A percentile compares a stretch with the other conserved stretches of the same genome.
These are phyloP conservation scores for Raffaelea ambrosiae DNA, from an alignment of 2,329 filamentous ascomycete genomes.

Conservation along the genomic window DNA sequence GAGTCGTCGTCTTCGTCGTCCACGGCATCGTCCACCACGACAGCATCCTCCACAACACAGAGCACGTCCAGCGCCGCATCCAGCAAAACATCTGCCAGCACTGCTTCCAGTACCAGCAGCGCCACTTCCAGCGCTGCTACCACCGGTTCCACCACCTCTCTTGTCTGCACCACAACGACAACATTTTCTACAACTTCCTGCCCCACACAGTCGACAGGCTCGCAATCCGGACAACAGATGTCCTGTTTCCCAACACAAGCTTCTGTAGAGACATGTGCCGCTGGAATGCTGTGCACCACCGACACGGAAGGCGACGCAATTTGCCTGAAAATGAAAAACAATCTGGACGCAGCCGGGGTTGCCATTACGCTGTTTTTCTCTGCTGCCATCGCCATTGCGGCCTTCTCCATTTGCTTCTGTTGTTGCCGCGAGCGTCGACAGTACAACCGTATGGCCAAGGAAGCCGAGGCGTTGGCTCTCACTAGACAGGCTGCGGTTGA, in stretches of 20 bases:
- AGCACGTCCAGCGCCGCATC: no score
- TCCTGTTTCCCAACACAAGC: conserved; percentile 30
- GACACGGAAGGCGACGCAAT: conserved; percentile 27
- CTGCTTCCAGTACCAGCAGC: conserved; percentile 24
- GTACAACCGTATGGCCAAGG: conserved; percentile 33
- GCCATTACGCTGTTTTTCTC: conserved; percentile 33
- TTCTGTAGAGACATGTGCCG: conserved; percentile 29
- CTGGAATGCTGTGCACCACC: conserved; percentile 35
- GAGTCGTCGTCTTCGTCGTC: no score
- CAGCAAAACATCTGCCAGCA: conserved; percentile 4
- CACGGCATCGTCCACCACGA: conserved; percentile 9
- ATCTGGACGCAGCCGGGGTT: conserved; percentile 34
- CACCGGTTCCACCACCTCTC: conserved; percentile 1
- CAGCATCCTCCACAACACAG: no score
- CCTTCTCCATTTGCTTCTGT: conserved; percentile 36
- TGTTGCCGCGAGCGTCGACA: conserved; percentile 42
- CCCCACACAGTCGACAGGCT: conserved; percentile 27
- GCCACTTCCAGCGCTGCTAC: conserved; percentile 24
- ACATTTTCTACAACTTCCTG: conserved; percentile 28
- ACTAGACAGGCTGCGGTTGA: conserved; percentile 31
- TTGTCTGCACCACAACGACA: conserved; percentile 23
- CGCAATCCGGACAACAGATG: conserved; percentile 22
- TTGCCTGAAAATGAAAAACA: conserved; percentile 34
- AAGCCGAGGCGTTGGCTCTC: conserved; percentile 39
- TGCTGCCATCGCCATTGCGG: background rate